Percentiles rank a stretch among this genome's conserved stretches.
phyloP scores from a whole-genome alignment of 1,284 basidiomycete genomes.

The Tilletia caries region DNA sequence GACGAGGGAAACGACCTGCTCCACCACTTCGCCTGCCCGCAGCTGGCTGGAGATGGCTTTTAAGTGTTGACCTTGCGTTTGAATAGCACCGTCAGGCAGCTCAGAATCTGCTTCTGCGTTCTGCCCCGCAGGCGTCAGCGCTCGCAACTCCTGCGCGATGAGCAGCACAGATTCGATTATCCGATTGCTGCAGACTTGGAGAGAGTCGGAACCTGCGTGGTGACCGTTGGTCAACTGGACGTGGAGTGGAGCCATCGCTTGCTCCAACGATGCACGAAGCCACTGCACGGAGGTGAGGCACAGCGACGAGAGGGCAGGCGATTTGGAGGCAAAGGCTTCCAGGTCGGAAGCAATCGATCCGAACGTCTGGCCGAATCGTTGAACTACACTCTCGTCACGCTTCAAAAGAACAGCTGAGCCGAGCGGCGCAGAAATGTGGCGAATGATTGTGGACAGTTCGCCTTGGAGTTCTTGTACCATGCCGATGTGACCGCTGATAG shows the following conservation, averaged over 20 bases:
- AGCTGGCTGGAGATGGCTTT: constrained; percentile 21
- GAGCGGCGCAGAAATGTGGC: background rate
- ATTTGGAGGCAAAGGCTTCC: background rate
- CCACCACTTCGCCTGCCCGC: constrained; percentile 26
- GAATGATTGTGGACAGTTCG: background rate
- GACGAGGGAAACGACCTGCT: constrained; percentile 17
- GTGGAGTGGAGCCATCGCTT: background rate
- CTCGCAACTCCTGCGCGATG: constrained; percentile 44
- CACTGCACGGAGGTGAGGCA: background rate
- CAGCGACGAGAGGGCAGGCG: background rate
- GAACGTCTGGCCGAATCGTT: background rate
- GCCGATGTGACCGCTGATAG: background rate
- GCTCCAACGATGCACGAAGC: background rate
- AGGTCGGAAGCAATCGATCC: background rate
- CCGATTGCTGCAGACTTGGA: constrained; percentile 16
- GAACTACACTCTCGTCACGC: background rate
- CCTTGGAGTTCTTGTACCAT: background rate
- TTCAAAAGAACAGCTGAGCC: background rate
- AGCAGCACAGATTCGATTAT: constrained; percentile 46
- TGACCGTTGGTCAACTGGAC: background rate
- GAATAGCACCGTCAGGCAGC: constrained; percentile 33
- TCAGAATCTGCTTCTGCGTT: constrained; percentile 13
- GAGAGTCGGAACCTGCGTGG: background rate
- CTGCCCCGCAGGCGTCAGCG: background rate
- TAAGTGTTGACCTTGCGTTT: constrained; percentile 21